Conservation (phyloP, 2,329 filamentous ascomycete species). For the Aphanocladium album region DNA sequence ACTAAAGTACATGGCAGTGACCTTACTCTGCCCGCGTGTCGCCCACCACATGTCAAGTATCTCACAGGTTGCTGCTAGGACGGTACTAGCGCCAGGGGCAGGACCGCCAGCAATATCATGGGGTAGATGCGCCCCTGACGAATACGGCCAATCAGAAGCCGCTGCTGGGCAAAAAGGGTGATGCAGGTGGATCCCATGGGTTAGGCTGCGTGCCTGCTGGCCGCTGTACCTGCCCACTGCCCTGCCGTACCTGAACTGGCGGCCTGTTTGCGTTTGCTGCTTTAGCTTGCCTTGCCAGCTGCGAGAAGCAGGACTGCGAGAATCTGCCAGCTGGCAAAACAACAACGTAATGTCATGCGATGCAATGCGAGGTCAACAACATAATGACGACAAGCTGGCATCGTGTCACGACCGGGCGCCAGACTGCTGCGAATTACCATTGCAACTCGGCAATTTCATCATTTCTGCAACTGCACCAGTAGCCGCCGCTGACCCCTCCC, state of each 20-base stretch:
- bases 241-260: neutral
- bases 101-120: conserved; percentile 4
- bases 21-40: neutral
- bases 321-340: neutral
- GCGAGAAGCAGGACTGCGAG: too few relatives aligned
- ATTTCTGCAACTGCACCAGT: neutral
- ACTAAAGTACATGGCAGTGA: neutral
- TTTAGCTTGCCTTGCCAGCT: neutral
- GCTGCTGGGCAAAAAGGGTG: neutral
- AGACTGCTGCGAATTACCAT: neutral
- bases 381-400: neutral
- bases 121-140: conserved; percentile 8
- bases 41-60: neutral
- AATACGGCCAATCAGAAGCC: neutral
- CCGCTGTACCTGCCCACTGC: neutral
- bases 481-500: neutral
- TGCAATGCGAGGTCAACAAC: neutral
- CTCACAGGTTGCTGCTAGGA: neutral
- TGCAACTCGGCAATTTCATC: neutral
- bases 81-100: conserved; percentile 14
- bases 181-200: neutral
- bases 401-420: neutral
- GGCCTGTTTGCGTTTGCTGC: neutral
- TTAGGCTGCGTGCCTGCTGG: neutral
- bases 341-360: too few relatives aligned